phyloP scores from a whole-genome alignment of 495 filamentous ascomycete genomes.

The Tirmania nivea region DNA sequence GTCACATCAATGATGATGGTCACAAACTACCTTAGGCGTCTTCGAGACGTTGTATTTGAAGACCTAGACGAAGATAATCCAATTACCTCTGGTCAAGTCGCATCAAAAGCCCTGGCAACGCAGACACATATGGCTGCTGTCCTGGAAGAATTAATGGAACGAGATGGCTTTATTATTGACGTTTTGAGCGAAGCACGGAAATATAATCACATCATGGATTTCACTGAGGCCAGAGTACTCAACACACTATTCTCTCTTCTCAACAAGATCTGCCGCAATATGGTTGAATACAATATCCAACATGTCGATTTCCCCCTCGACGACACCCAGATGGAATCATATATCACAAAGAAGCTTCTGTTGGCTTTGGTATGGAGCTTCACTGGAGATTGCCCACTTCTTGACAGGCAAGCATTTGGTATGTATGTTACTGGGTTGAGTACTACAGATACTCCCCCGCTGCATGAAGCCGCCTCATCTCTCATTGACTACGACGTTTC shows the following conservation, averaged over 20 bases:
- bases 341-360: conserved; percentile 76
- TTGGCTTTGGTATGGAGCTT: conserved; percentile 84
- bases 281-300: conserved; percentile 87
- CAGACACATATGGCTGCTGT: conserved; percentile 59
- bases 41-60: conserved; percentile 64
- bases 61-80: conserved; percentile 81
- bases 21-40: conserved; percentile 62
- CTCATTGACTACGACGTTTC: conserved; percentile 90
- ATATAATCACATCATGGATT: conserved; percentile 95
- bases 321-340: conserved; percentile 67
- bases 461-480: conserved; percentile 48
- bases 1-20: conserved; percentile 87
- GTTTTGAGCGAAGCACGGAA: conserved; percentile 52
- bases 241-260: conserved; percentile 86
- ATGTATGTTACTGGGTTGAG: conserved; percentile 56
- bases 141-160: conserved; percentile 50
- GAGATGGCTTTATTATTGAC: conserved; percentile 52
- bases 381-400: conserved; percentile 79
- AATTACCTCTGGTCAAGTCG: conserved; percentile 53
- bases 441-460: conserved; percentile 57
- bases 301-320: conserved; percentile 88
- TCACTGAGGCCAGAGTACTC: conserved; percentile 68
- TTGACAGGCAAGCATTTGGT: conserved; percentile 72
- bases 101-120: conserved; percentile 49
- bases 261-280: conserved; percentile 74